Percentiles rank a stretch among this genome's conserved stretches.
phyloP scores from a whole-genome alignment of 163 green algal species.

The Scenedesmus sp. region DNA sequence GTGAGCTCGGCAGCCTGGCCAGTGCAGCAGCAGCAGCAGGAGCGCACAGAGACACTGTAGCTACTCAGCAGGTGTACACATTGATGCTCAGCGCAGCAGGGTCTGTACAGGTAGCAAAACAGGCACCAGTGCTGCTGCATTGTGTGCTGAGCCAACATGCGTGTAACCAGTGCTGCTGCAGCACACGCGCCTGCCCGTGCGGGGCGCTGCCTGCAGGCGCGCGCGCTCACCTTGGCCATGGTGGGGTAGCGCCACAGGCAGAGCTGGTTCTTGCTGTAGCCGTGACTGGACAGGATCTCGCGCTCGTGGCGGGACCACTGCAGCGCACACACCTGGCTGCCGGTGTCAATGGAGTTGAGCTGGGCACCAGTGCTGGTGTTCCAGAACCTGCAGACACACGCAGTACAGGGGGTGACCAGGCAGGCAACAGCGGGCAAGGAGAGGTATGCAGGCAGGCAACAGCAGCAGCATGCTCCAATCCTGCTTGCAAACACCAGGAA shows the following conservation, averaged over 20 bases:
- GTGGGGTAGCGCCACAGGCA: slow-evolving; percentile 98
- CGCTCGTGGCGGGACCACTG: slow-evolving; percentile 96
- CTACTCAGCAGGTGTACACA: not conserved
- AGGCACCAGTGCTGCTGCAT: not conserved
- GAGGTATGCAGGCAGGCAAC: not conserved
- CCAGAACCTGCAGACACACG: slow-evolving; percentile 86
- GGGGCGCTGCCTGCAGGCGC: not conserved
- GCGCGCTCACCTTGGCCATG: slow-evolving; percentile 84
- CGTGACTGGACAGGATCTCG: slow-evolving; percentile 96
- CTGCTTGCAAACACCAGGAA: too few relatives aligned
- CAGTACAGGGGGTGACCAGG: too few relatives aligned
- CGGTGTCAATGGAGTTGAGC: slow-evolving; percentile 96
- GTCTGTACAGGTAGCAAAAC: not conserved
- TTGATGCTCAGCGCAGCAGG: not conserved
- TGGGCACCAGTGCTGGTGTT: slow-evolving; percentile 96
- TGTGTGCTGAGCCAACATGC: not conserved
- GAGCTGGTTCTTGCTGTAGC: slow-evolving; percentile 97
- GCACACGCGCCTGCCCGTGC: not conserved
- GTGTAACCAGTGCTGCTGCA: not conserved
- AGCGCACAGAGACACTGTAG: too few relatives aligned
- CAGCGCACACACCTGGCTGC: slow-evolving; percentile 96
- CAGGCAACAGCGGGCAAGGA: not conserved
- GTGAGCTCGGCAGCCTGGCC: slow-evolving; percentile 91
- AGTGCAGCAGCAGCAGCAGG: not conserved
- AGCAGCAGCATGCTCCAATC: too few relatives aligned